phyloP scores from a whole-genome alignment of 2,329 filamentous ascomycete species.

The Talaromyces amestolkiae region DNA sequence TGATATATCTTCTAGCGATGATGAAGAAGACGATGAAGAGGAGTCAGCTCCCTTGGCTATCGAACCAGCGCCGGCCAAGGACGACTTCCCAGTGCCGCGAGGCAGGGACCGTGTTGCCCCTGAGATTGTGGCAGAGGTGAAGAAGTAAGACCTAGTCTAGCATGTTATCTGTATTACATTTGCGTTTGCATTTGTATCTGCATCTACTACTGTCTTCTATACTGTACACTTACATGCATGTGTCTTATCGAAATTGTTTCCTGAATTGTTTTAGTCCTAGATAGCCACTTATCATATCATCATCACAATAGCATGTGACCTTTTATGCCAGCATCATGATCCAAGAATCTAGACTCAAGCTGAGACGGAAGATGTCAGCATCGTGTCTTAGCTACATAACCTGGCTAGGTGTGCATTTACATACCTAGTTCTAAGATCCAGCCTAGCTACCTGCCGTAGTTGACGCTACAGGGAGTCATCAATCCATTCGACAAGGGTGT shows the following conservation, averaged over 20 bases:
- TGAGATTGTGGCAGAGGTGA: constrained; percentile 11
- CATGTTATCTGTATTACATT: not conserved
- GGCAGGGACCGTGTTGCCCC: constrained; percentile 12
- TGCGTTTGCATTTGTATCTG: not conserved
- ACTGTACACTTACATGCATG: not conserved
- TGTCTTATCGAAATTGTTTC: not conserved
- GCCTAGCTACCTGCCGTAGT: not conserved
- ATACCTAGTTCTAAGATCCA: not conserved
- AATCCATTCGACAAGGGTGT: not conserved
- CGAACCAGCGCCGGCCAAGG: constrained; percentile 29
- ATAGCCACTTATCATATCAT: not conserved
- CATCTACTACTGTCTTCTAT: not conserved
- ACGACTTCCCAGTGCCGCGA: constrained; percentile 16
- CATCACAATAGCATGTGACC: not conserved
- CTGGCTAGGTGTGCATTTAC: not conserved
- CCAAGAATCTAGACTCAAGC: not conserved
- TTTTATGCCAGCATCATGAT: not conserved
- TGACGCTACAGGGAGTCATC: not conserved
- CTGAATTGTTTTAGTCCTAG: no score
- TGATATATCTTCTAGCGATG: constrained; percentile 29
- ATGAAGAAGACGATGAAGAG: constrained; percentile 35
- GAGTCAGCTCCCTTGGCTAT: constrained; percentile 31
- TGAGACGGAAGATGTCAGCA: not conserved
- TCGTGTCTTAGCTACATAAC: not conserved
- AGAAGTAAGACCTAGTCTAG: not conserved